Evolutionary conservation across 2,329 filamentous ascomycete genomes (phyloP), one percentile per base, ranked within the genome.

Genomic region (Beauveria bassiana): DNA sequence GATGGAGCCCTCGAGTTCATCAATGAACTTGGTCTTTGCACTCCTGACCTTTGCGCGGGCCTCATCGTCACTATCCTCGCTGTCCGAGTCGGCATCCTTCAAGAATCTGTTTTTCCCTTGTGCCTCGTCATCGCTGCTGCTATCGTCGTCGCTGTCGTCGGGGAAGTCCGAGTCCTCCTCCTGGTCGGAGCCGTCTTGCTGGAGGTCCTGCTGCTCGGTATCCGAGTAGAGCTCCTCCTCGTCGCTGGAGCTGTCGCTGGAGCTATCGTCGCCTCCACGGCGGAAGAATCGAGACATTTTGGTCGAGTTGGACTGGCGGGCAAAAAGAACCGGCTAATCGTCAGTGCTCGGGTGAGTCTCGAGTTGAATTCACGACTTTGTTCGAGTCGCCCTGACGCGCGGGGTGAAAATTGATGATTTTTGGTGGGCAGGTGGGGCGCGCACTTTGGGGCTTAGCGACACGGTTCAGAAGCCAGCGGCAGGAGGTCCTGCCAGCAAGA

Each of bases 241-340:
- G 70, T 97, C 93, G 72, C 91, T 96, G 83, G 91, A 91, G 81
- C 86, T 93, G 79, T 97, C 93, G 82, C 86, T 91, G 73, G 93
- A 96, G 86, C 93, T 97, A 79, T 96, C 93, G 81, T 84, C 81
- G 72, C 88, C 90, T 76, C 90, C 90, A 66, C 62, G 52, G 78
- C 91, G 90, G 84, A 98, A 98, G 80, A 98, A 99, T 81, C 92
- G 90, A 84, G 95, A 98, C 90, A 93, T 95, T 65, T 73, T 89
- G 79, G 75, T 70, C 67, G 65, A 67, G 55, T 49, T 62, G 50
- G 59, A 31, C 61, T 54, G 50, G 55, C 47, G 20, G 57, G 50
- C 31, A 16, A 57, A 40, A 28, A 22, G 28, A 18, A 38, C 20
- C 45, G 51, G 22, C 43, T 45, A n/a, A 57, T 43, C 45, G 59